phyloP scores from a whole-genome alignment of 192 early-diverging fungal species.

The Spizellomyces sp. region DNA sequence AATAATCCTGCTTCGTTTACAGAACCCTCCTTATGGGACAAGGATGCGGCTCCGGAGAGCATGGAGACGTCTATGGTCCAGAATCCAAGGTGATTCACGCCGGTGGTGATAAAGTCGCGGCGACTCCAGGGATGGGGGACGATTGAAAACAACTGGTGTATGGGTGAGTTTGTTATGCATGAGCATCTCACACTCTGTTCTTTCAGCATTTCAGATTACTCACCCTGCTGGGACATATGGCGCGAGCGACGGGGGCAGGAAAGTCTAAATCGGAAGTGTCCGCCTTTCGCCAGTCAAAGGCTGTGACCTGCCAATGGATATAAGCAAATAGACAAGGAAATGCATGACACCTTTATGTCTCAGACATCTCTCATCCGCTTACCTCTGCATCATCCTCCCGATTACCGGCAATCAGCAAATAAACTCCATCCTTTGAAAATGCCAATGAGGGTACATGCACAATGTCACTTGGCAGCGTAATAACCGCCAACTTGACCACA shows the following conservation, averaged over 20 bases:
- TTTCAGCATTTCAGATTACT: too few relatives aligned
- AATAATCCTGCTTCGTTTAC: not conserved
- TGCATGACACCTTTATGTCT: too few relatives aligned
- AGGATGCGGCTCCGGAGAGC: not conserved
- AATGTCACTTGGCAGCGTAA: constrained; percentile 6
- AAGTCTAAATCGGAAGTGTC: not conserved
- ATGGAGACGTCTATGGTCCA: constrained; percentile 28
- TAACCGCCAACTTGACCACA: constrained; percentile 8
- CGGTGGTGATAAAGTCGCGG: constrained; percentile 24
- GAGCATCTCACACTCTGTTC: too few relatives aligned
- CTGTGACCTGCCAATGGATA: constrained; percentile 11
- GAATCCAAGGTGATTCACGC: constrained; percentile 12
- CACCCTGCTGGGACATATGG: too few relatives aligned
- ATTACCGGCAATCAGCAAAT: constrained; percentile 19
- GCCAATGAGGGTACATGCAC: constrained; percentile 17
- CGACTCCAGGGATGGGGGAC: constrained; percentile 23
- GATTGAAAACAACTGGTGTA: constrained; percentile 18
- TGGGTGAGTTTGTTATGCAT: too few relatives aligned
- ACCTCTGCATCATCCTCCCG: constrained; percentile 25
- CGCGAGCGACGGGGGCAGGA: too few relatives aligned
- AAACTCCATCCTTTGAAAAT: constrained; percentile 28
- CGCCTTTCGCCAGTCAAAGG: constrained; percentile 30
- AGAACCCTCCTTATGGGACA: constrained; percentile 3
- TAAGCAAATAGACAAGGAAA: not conserved
- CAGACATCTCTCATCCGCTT: not conserved